Conservation (phyloP, 1,139 yeast species). For the Yamadazyma triangularis region DNA sequence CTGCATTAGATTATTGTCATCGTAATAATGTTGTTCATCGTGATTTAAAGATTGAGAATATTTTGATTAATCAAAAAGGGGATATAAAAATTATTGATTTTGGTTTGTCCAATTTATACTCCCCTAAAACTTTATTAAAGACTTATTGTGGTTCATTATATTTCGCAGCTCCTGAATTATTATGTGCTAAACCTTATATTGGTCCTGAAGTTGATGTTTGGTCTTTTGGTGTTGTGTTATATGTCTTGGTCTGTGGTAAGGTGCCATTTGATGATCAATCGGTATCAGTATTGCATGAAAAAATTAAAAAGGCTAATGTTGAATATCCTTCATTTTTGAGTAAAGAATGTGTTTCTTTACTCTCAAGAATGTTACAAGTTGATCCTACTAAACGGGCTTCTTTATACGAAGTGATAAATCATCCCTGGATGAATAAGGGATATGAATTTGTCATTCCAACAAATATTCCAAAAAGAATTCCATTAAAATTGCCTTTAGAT, state of each 20-base stretch:
- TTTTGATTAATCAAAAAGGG: conserved; percentile 89
- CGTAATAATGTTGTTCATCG: conserved; percentile 93
- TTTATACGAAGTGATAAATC: conserved; percentile 72
- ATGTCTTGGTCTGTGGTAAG: conserved; percentile 93
- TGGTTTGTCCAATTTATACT: conserved; percentile 86
- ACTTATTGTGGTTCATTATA: conserved; percentile 97
- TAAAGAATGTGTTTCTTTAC: conserved; percentile 74
- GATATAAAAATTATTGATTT: conserved; percentile 95
- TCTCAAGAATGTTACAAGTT: conserved; percentile 88
- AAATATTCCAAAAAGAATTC: conserved; percentile 72
- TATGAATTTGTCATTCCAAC: conserved; percentile 71
- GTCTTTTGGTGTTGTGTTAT: conserved; percentile 96
- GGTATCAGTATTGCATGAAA: conserved; percentile 88
- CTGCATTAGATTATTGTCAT: conserved; percentile 92
- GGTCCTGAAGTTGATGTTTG: conserved; percentile 99
- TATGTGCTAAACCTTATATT: conserved; percentile 85
- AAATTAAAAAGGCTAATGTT: conserved; percentile 87
- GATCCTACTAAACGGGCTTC: conserved; percentile 80
- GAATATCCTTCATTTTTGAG: conserved; percentile 87
- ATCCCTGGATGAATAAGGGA: conserved; percentile 95
- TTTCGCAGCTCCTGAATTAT: conserved; percentile 96
- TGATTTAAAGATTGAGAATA: conserved; percentile 93
- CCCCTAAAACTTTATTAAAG: conserved; percentile 67
- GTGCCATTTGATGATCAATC: conserved; percentile 98
- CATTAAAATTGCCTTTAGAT: conserved; percentile 72